Evolutionary conservation across 2,329 filamentous ascomycete genomes (phyloP).

Genomic region (Epichloe coenophiala): DNA sequence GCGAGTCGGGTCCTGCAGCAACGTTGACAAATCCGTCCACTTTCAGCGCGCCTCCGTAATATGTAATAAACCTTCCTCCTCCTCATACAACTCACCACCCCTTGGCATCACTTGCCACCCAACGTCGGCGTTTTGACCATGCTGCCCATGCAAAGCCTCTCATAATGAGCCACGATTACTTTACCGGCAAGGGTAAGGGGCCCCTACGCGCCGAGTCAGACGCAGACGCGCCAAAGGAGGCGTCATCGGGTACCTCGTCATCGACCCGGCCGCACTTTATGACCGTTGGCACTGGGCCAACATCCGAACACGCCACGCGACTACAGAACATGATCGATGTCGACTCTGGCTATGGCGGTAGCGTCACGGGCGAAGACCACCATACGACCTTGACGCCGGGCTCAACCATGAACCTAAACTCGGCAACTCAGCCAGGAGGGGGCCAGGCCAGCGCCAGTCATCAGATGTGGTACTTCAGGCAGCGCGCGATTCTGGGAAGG

Average conservation of each 20-base stretch:
- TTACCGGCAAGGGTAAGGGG: constrained; percentile 39
- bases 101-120: neutral
- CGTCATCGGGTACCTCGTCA: constrained; percentile 12
- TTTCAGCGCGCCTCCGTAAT: neutral
- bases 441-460: constrained; percentile 56
- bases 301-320: constrained; percentile 67
- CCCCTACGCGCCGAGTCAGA: constrained; percentile 20
- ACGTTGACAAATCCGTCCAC: neutral
- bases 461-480: constrained; percentile 90
- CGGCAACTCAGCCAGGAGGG: constrained; percentile 26
- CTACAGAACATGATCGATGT: constrained; percentile 70
- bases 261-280: constrained; percentile 53
- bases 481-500: constrained; percentile 72
- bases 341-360: constrained; percentile 88
- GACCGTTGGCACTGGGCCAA: constrained; percentile 73
- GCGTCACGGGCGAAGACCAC: constrained; percentile 51
- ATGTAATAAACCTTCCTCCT: neutral
- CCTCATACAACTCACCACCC: neutral
- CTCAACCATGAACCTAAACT: constrained; percentile 25
- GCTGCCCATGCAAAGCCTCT: constrained; percentile 16
- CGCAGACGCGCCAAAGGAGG: constrained; percentile 14
- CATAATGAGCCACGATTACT: constrained; percentile 49
- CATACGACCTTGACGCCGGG: constrained; percentile 13
- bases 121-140: constrained; percentile 16
- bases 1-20: neutral